Conservation (phyloP, 345 rosid genomes). For the Cardiospermum halicacabum region DNA sequence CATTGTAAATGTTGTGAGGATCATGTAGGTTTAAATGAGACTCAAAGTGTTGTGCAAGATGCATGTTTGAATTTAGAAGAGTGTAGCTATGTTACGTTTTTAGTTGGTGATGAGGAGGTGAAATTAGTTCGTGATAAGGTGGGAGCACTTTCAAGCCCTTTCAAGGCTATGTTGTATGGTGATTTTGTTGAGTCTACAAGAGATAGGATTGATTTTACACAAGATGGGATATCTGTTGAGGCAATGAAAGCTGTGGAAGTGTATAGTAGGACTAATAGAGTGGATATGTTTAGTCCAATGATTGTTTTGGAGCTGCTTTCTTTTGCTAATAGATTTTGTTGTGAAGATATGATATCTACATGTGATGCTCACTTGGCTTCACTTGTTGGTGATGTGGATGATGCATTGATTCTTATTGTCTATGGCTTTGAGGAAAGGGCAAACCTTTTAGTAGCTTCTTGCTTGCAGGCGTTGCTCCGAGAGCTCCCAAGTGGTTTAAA, state of each 20-base stretch:
- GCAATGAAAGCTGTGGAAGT: conserved; percentile 74
- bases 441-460: conserved; percentile 68
- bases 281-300: conserved; percentile 50
- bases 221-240: conserved; percentile 49
- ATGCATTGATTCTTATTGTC: conserved; percentile 64
- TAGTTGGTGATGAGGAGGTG: conserved; percentile 49
- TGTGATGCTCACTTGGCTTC: conserved; percentile 81
- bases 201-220: conserved; percentile 55
- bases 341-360: conserved; percentile 73
- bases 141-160: conserved; percentile 69
- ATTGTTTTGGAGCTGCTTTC: conserved; percentile 68
- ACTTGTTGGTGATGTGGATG: conserved; percentile 40
- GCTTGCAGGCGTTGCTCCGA: conserved; percentile 75
- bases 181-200: conserved; percentile 57
- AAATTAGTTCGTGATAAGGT: conserved; percentile 52
- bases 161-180: conserved; percentile 81
- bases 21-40: conserved; percentile 4
- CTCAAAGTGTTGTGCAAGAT: conserved; percentile 14
- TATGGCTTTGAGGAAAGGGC: conserved; percentile 72
- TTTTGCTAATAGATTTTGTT: conserved; percentile 80
- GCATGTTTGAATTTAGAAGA: conserved; percentile 37
- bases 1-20: conserved; percentile 36
- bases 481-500: conserved; percentile 61
- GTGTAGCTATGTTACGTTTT: conserved; percentile 43
- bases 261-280: conserved; percentile 61